Percentiles rank a stretch among this genome's conserved stretches.
phyloP scores from a whole-genome alignment of 768 basidiomycete genomes.

The Rubroboletus satanas region DNA sequence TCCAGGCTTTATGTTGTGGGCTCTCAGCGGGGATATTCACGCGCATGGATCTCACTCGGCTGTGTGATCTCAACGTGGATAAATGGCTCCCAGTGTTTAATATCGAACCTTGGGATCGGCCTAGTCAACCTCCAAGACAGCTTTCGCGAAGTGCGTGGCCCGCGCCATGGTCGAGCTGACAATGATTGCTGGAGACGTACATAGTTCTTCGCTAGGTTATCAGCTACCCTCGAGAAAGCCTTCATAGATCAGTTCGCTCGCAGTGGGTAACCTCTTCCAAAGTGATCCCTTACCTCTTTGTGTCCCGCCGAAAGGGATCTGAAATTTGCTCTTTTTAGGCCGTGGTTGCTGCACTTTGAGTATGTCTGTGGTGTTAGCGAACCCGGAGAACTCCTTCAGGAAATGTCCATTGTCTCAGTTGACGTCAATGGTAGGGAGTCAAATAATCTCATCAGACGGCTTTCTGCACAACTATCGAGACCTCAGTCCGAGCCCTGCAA shows the following conservation, averaged over 20 bases:
- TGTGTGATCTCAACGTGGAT: constrained; percentile 54
- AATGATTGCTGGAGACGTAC: constrained; percentile 26
- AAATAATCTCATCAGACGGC: no score
- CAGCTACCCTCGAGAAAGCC: constrained; percentile 42
- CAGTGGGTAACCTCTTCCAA: constrained; percentile 30
- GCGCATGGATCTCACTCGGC: constrained; percentile 61
- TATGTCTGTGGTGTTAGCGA: constrained; percentile 44
- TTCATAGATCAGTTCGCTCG: constrained; percentile 37
- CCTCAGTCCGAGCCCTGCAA: no score
- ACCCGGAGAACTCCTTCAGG: constrained; percentile 27
- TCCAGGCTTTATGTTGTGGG: constrained; percentile 49
- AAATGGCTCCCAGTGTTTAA: constrained; percentile 45
- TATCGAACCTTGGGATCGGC: constrained; percentile 38
- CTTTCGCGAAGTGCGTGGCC: constrained; percentile 36
- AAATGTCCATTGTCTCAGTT: constrained; percentile 50
- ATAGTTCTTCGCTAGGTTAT: constrained; percentile 43
- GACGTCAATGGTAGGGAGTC: constrained; percentile 30
- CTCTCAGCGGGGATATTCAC: constrained; percentile 65
- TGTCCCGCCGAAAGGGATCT: constrained; percentile 1
- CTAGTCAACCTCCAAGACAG: constrained; percentile 37
- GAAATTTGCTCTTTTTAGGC: constrained; percentile 13
- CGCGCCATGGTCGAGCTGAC: background rate
- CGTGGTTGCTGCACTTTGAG: constrained; percentile 52
- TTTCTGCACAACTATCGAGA: no score
- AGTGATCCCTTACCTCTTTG: constrained; percentile 18